A percentile compares a stretch with the other conserved stretches of the same genome.
phyloP scores from a whole-genome alignment of 495 filamentous ascomycete genomes.

The Lophium mytilinum region DNA sequence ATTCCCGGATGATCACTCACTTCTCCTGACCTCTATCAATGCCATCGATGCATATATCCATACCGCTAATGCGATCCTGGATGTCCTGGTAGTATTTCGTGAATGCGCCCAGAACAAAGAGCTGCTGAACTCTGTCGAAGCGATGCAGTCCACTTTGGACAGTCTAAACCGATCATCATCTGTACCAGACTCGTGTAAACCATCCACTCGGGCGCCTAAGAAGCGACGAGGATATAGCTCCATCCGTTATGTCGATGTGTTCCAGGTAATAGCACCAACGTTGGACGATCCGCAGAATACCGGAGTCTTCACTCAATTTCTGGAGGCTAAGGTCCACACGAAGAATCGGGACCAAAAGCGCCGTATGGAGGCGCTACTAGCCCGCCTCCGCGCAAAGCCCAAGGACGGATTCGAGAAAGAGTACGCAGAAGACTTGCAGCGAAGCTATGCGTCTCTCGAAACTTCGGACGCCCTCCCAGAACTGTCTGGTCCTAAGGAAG shows the following conservation, averaged over 20 bases:
- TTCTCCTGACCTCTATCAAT: background rate
- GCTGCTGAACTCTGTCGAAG: background rate
- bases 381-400: background rate
- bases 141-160: background rate
- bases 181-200: no score
- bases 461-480: background rate
- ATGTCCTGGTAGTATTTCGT: background rate
- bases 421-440: background rate
- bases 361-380: background rate
- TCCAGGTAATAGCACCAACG: background rate
- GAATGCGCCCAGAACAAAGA: background rate
- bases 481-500: background rate
- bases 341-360: background rate
- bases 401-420: background rate
- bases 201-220: background rate
- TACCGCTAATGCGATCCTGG: background rate
- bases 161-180: background rate
- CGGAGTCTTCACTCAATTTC: background rate
- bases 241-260: background rate
- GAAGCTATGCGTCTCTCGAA: background rate
- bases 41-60: background rate
- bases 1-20: background rate
- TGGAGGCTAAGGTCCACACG: background rate
- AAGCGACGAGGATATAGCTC: background rate
- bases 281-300: no score